These are phyloP conservation scores for Starmerella bacillaris DNA, from an alignment of 805 yeast genomes.

Conservation along the genomic window DNA sequence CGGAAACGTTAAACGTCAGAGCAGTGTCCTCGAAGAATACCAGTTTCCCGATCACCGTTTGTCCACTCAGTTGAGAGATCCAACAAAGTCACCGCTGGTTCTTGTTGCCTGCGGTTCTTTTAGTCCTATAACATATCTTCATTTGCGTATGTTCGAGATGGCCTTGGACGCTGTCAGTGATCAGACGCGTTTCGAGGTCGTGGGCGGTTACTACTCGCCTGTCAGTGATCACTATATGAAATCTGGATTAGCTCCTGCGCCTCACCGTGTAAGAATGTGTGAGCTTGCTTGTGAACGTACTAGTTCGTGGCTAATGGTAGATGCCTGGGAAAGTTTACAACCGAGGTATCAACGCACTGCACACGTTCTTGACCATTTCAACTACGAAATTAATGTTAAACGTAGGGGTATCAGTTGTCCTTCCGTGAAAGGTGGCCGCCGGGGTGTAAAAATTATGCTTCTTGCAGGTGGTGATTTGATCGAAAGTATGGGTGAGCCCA, in stretches of 20 bases:
- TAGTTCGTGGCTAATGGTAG: slow-evolving; percentile 95
- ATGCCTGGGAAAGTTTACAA: slow-evolving; percentile 96
- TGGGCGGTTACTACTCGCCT: slow-evolving; percentile 93
- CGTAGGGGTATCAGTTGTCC: slow-evolving; percentile 59
- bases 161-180: slow-evolving; percentile 86
- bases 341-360: slow-evolving; percentile 86
- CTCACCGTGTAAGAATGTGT: slow-evolving; percentile 92
- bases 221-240: slow-evolving; percentile 79
- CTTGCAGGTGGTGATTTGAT: slow-evolving; percentile 95
- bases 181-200: slow-evolving; percentile 81
- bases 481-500: slow-evolving; percentile 99
- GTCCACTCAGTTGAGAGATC: slow-evolving; percentile 48
- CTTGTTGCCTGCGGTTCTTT: slow-evolving; percentile 96
- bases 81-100: slow-evolving; percentile 71
- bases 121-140: slow-evolving; percentile 87
- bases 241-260: slow-evolving; percentile 76
- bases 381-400: slow-evolving; percentile 80
- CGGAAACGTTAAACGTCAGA: slow-evolving; percentile 79
- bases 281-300: slow-evolving; percentile 96
- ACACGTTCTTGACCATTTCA: slow-evolving; percentile 85
- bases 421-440: slow-evolving; percentile 24
- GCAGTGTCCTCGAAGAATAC: slow-evolving; percentile 49
- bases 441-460: slow-evolving; percentile 87
- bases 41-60: slow-evolving; percentile 76
- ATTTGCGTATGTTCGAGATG: slow-evolving; percentile 96